Base-by-base conservation (phyloP, 306 rosid genomes). In the Lupinus albus region DNA sequence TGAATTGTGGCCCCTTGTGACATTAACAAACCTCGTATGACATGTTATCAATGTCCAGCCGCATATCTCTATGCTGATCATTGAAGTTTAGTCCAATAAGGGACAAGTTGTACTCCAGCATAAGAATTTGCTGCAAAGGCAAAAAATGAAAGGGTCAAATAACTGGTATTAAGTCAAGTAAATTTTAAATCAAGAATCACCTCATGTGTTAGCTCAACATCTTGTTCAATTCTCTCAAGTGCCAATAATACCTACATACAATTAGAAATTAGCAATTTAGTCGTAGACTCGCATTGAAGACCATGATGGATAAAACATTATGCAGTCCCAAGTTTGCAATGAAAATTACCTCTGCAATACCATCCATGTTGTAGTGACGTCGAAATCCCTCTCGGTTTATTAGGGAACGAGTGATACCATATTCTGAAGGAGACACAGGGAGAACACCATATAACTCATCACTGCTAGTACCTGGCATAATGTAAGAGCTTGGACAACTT, bases 21-120 rank as follows among this genome's bases (percentile, higher is more conserved):
- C 25, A 35, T 48, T 52, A 64, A 73, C 96, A 70, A 75, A 94
- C 97, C 99, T 94, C 97, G 45, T 94, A 94, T 75, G 99, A 82
- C 99, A 94, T 91, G 82, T 88, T 88, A 82, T 94, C 99, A 39
- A 90, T 94, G 80, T 94, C 97, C 82, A 94, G 78, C 61, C 99
- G 89, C 99, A 94, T 88, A 71, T 91, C 99, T 78, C 97, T 85
- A 30, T 94, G 99, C 54, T 84, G 97, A 82, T 94, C 99, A 47
- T 86, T 72, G 85, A 88, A 81, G 76, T 79, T 86, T 30, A 94
- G 73, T 76, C 99, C 89, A 78, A 59, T 79, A 32, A 84, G 92
- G 81, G 91, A 84, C 84, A 88, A 44, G 80, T 86, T 90, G 76
- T 88, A 88, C 79, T 94, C 99, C 64, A 94, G 79, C 52, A 87